These are phyloP conservation scores for Boletus rubescentipes DNA, from an alignment of 768 basidiomycete species.

Conservation along the genomic window DNA sequence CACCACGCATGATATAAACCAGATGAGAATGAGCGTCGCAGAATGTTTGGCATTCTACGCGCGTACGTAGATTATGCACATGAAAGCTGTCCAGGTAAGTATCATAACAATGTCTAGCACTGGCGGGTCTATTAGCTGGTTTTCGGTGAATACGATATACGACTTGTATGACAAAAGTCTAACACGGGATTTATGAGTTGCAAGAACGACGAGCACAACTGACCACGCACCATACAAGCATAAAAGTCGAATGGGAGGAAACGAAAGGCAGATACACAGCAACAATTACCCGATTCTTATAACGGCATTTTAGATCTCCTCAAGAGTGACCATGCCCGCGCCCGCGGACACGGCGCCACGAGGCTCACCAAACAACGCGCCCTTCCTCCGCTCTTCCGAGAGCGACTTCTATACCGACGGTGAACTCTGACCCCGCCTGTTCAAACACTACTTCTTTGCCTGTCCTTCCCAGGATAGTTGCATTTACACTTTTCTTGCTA, in stretches of 20 bases:
- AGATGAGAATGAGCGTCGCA: not conserved
- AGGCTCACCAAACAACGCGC: conserved; percentile 29
- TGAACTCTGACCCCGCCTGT: conserved; percentile 27
- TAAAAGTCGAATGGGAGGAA: not conserved
- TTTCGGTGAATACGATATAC: conserved; percentile 2
- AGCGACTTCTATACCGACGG: conserved; percentile 31
- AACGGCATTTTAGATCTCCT: conserved; percentile 4
- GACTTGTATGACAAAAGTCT: not conserved
- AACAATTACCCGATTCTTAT: conserved; percentile 17
- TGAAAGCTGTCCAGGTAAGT: conserved; percentile 7
- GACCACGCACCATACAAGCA: conserved; percentile 9
- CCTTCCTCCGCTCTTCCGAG: conserved; percentile 35
- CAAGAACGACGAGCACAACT: not conserved
- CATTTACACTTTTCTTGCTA: conserved; percentile 13
- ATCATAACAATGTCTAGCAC: conserved; percentile 12
- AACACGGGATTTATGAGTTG: not conserved
- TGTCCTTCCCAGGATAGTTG: conserved; percentile 9
- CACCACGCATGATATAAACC: not conserved
- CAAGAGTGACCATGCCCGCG: not conserved
- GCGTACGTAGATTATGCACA: conserved; percentile 21
- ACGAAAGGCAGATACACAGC: conserved; percentile 15
- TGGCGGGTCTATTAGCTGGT: conserved; percentile 13
- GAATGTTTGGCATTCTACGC: conserved; percentile 3
- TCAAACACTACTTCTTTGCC: conserved; percentile 27
- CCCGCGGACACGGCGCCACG: not conserved